Evolutionary conservation across 2,329 filamentous ascomycete genomes (phyloP), one percentile per base, ranked within the genome.

Genomic region (Trichoderma asperellum): DNA sequence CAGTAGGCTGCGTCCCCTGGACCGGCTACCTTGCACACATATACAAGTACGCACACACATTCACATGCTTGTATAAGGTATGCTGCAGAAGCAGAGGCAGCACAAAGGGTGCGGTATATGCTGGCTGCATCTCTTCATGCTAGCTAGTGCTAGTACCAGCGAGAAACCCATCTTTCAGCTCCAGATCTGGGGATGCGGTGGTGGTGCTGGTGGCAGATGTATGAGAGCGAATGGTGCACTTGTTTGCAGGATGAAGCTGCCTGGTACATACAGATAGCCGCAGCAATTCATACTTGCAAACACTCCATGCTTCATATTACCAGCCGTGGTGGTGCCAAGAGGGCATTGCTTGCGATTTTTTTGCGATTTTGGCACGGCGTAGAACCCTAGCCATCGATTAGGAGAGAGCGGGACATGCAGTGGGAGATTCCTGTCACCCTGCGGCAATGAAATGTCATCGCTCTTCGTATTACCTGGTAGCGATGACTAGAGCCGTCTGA

Each of bases 171-270:
- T 56, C 37, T 47, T 57, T 43, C 47, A 55, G 49, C 47, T 55
- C 37, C 1, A 55, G 47, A 64, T 55, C 47, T 53, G 61, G 61
- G 47, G 47, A 29, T 52, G 32, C 7, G 32, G 32, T 5, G 32
- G 27, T 34, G 34, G 40, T 32, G 32, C 2, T 32, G 32, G 27
- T 34, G 34, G 40, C 27, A 64, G 61, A 56, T 64, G 37, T 53
- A 49, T 35, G 53, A 58, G 53, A 29, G 29, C 62, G 47, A 65
- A 57, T 56, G 37, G 57, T 65, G 52, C 62, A 37, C 18, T 37
- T 21, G 12, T 27, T 16, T n/a, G 18, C 18, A 27, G 52, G 24
- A 24, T 57, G 52, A 65, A 18, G 24, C 52, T 24, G 24, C 24
- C 24, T 55, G 27, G 34, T 27, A n/a, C 2, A 1, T n/a, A 40